Conservation (phyloP, 1,139 yeast genomes). For the Dujonia santamariae region DNA sequence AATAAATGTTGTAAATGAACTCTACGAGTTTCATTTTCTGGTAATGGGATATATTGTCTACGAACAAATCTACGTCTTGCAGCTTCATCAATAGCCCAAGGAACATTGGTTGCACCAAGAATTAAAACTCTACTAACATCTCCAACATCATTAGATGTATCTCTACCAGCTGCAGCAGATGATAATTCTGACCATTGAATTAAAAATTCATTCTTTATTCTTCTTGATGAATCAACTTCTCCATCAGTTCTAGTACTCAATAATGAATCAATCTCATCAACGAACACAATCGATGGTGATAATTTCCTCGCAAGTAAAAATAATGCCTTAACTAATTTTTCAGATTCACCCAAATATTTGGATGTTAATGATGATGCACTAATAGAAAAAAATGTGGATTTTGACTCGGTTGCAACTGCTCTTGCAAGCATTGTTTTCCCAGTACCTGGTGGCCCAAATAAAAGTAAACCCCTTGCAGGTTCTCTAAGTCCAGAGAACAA, state of each 20-base stretch:
- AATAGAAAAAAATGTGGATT: slow-evolving; percentile 89
- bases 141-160: slow-evolving; percentile 43
- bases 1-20: slow-evolving; percentile 71
- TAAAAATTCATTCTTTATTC: slow-evolving; percentile 91
- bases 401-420: slow-evolving; percentile 96
- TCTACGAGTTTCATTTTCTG: slow-evolving; percentile 78
- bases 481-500: slow-evolving; percentile 87
- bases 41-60: slow-evolving; percentile 91
- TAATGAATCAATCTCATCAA: slow-evolving; percentile 93
- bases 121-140: slow-evolving; percentile 70
- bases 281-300: slow-evolving; percentile 92
- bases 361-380: slow-evolving; percentile 92
- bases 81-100: slow-evolving; percentile 98
- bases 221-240: slow-evolving; percentile 86
- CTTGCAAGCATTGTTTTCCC: slow-evolving; percentile 98
- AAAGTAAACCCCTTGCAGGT: slow-evolving; percentile 93
- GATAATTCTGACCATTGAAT: slow-evolving; percentile 96
- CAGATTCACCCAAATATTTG: slow-evolving; percentile 90
- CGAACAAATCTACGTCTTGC: slow-evolving; percentile 93
- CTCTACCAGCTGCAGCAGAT: slow-evolving; percentile 85
- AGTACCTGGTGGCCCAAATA: slow-evolving; percentile 98
- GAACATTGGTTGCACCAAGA: slow-evolving; percentile 92
- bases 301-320: slow-evolving; percentile 81
- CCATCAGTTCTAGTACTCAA: slow-evolving; percentile 83
- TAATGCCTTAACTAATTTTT: slow-evolving; percentile 85